Percentiles rank a stretch among this genome's conserved stretches.
These are phyloP conservation scores for Jamesozyma jinghongensis DNA, from an alignment of 805 yeast genomes.

Conservation along the genomic window DNA sequence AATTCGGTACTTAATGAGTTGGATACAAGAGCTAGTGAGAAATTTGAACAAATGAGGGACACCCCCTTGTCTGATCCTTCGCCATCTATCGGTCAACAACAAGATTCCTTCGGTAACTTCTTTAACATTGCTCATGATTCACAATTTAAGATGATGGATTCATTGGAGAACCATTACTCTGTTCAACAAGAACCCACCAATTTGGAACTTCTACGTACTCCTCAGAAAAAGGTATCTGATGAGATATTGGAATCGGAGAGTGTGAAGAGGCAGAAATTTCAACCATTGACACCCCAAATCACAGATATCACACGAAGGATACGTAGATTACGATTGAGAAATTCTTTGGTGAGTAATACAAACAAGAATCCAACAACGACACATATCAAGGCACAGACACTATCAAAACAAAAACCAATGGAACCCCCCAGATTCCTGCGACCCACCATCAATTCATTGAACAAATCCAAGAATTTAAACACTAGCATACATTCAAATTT, in stretches of 20 bases:
- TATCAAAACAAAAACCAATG: constrained; percentile 10
- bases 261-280: constrained; percentile 7
- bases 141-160: constrained; percentile 28
- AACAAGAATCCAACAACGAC: background rate
- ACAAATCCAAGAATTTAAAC: constrained; percentile 5
- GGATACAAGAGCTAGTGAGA: constrained; percentile 27
- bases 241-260: constrained; percentile 4
- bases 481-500: background rate
- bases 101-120: too few species aligned
- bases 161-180: constrained; percentile 29
- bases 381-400: constrained; percentile 14
- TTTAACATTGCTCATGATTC: constrained; percentile 17
- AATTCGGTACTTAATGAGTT: constrained; percentile 29
- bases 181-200: constrained; percentile 1
- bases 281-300: constrained; percentile 9
- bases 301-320: constrained; percentile 23
- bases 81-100: too few species aligned
- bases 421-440: constrained; percentile 19
- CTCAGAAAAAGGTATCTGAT: constrained; percentile 5
- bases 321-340: constrained; percentile 18
- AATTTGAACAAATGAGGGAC: constrained; percentile 10
- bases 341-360: constrained; percentile 7
- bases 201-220: too few species aligned
- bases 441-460: constrained; percentile 22
- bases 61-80: background rate